Evolutionary conservation across 2,329 filamentous ascomycete species (phyloP).

Genomic region (Fusarium hainanense): DNA sequence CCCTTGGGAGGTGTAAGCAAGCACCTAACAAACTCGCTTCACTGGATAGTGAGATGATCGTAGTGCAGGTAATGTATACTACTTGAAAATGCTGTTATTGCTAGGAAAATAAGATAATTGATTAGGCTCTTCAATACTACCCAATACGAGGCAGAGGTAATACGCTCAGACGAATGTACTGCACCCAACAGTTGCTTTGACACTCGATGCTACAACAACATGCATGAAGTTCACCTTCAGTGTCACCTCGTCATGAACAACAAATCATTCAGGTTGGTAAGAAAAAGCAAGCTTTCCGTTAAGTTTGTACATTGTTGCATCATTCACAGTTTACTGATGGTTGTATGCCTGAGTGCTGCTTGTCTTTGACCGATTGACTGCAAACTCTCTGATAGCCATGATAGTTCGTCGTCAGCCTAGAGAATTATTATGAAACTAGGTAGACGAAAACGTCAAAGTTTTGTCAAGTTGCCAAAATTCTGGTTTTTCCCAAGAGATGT

Average conservation of each 20-base stretch:
- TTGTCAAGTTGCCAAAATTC: background rate
- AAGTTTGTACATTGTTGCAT: conserved; percentile 1
- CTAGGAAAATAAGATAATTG: background rate
- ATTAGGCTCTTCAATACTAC: no score
- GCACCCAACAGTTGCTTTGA: background rate
- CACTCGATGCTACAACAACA: background rate
- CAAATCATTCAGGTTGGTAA: background rate
- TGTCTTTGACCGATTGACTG: background rate
- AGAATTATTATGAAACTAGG: background rate
- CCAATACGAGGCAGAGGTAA: background rate
- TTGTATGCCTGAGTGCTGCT: background rate
- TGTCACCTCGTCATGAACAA: background rate
- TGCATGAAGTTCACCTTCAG: background rate
- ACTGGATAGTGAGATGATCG: background rate
- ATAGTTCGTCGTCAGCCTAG: conserved; percentile 16
- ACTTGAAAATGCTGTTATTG: background rate
- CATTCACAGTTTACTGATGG: background rate
- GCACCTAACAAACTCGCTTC: background rate
- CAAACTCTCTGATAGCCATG: conserved; percentile 4
- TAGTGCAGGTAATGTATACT: background rate
- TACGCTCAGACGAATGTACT: background rate
- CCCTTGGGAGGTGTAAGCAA: background rate
- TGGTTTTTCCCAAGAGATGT: background rate
- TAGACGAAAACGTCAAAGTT: background rate
- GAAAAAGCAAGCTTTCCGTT: background rate